Conservation (phyloP, 2,329 filamentous ascomycete species). For the Hypoxylon sp. region DNA sequence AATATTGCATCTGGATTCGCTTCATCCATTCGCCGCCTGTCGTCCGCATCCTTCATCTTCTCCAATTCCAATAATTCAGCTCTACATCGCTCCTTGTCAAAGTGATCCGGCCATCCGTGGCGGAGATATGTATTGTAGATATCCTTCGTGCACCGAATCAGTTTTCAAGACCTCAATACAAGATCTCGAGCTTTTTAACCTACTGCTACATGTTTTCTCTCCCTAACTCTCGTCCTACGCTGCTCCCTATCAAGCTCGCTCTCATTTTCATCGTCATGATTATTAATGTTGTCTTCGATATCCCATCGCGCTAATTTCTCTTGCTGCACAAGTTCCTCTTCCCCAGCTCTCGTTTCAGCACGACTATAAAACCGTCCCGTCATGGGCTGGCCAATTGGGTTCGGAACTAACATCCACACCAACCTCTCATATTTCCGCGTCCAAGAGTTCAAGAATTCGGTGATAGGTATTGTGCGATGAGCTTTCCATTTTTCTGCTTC, state of each 20-base stretch:
- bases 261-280: background rate
- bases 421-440: conserved; percentile 5
- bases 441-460: conserved; percentile 10
- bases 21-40: conserved; percentile 10
- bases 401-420: conserved; percentile 21
- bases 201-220: conserved; percentile 11
- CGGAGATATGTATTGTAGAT: conserved; percentile 21
- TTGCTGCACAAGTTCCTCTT: background rate
- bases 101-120: conserved; percentile 18
- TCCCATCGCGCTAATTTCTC: conserved; percentile 5
- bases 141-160: conserved; percentile 6
- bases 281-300: background rate
- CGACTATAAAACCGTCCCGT: conserved; percentile 26
- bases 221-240: background rate
- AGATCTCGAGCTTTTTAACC: background rate
- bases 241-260: conserved; percentile 9
- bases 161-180: background rate
- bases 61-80: conserved; percentile 14
- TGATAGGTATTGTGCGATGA: conserved; percentile 15
- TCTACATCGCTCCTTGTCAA: conserved; percentile 27
- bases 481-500: conserved; percentile 25
- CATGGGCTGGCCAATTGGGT: conserved; percentile 1
- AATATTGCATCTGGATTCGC: conserved; percentile 11
- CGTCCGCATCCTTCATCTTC: background rate
- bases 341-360: background rate